These are phyloP conservation scores for Aspergillus sp. DNA, from an alignment of 2,329 filamentous ascomycete genomes.

Conservation along the genomic window DNA sequence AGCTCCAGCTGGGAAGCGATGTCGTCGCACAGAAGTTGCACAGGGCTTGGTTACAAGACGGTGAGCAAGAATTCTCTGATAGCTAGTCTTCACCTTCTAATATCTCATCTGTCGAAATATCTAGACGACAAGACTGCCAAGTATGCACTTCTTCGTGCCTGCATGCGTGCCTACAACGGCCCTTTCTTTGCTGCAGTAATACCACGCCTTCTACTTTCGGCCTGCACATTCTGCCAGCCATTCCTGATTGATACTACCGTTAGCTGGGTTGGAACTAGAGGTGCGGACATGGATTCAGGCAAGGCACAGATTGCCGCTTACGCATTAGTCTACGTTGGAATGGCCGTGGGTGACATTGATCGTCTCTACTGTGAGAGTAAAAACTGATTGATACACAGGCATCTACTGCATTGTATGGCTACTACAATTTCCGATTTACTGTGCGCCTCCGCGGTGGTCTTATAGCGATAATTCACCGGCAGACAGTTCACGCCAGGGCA, in stretches of 20 bases:
- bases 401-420: conserved; percentile 36
- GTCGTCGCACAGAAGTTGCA: too few relatives aligned
- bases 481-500: conserved; percentile 27
- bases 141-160: too few relatives aligned
- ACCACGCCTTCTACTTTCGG: conserved; percentile 28
- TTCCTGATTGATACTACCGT: conserved; percentile 37
- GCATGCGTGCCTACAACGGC: conserved; percentile 30
- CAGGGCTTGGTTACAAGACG: too few relatives aligned
- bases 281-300: conserved; percentile 29
- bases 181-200: conserved; percentile 27
- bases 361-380: not conserved
- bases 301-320: conserved; percentile 37
- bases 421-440: conserved; percentile 38
- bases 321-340: conserved; percentile 37
- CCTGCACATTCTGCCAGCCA: conserved; percentile 35
- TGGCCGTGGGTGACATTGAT: conserved; percentile 31
- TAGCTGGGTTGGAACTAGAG: too few relatives aligned
- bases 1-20: too few relatives aligned
- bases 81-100: too few relatives aligned
- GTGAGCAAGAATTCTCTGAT: too few relatives aligned
- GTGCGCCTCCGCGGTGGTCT: conserved; percentile 41
- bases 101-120: too few relatives aligned
- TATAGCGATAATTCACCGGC: conserved; percentile 48
- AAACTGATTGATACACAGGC: conserved; percentile 17
- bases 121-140: too few relatives aligned